These are phyloP conservation scores for Misopates orontium DNA, from an alignment of 257 asterid genomes.

Conservation along the genomic window DNA sequence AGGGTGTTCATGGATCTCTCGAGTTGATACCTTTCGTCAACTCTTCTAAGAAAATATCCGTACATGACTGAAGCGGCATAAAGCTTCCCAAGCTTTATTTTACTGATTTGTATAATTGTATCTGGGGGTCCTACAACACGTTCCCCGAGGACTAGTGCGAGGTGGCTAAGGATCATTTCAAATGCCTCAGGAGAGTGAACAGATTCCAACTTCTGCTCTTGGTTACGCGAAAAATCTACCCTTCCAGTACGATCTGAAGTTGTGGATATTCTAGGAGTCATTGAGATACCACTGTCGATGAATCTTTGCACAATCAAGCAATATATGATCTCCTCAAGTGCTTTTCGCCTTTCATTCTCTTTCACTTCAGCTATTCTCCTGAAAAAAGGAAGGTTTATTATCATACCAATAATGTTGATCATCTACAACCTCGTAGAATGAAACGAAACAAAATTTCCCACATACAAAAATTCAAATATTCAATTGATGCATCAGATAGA, in stretches of 20 bases:
- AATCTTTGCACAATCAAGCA: slow-evolving; percentile 80
- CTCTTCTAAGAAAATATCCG: slow-evolving; percentile 87
- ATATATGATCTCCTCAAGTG: slow-evolving; percentile 74
- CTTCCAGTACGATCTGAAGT: slow-evolving; percentile 77
- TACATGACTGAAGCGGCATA: slow-evolving; percentile 96
- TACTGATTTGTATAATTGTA: slow-evolving; percentile 65
- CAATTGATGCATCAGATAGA: background rate
- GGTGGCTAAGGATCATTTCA: slow-evolving; percentile 86
- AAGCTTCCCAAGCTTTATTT: slow-evolving; percentile 90
- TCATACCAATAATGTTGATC: slow-evolving; percentile 1
- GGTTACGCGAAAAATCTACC: slow-evolving; percentile 87
- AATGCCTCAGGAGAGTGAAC: slow-evolving; percentile 92
- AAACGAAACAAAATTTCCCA: background rate
- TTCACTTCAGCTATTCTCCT: slow-evolving; percentile 94
- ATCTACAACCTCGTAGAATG: background rate
- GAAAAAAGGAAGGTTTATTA: slow-evolving; percentile 35
- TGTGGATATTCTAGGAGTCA: slow-evolving; percentile 73
- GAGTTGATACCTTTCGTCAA: slow-evolving; percentile 91
- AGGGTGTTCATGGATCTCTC: slow-evolving; percentile 89
- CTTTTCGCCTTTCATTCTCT: slow-evolving; percentile 77
- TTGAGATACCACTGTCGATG: slow-evolving; percentile 54
- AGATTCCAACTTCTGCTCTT: slow-evolving; percentile 74
- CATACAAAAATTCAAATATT: background rate
- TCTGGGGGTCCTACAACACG: slow-evolving; percentile 69
- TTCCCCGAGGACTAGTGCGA: slow-evolving; percentile 77